A percentile compares a stretch with the other conserved stretches of the same genome.
Conservation (phyloP, 164 flowering plant genomes). For the Euptelea pleiosperma region DNA sequence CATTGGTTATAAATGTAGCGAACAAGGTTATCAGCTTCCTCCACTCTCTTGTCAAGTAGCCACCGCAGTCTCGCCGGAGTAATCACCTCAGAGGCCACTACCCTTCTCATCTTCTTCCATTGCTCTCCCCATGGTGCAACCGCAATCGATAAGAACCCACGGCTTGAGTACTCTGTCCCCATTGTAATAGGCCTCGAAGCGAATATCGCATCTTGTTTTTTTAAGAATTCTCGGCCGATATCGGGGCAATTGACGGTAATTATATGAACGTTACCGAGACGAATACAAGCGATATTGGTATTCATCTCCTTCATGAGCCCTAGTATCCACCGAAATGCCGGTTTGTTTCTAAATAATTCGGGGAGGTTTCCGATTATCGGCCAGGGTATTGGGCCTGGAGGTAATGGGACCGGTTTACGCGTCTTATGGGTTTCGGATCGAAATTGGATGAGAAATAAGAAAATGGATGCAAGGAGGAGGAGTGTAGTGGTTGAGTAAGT, state of each 20-base stretch:
- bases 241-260: slow-evolving; percentile 25
- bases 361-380: slow-evolving; percentile 22
- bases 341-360: slow-evolving; percentile 11
- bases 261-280: slow-evolving; percentile 21
- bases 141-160: slow-evolving; percentile 18
- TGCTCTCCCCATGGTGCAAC: slow-evolving; percentile 27
- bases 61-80: slow-evolving; percentile 20
- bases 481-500: slow-evolving; percentile 12
- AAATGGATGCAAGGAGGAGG: slow-evolving; percentile 5
- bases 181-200: slow-evolving; percentile 25
- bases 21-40: slow-evolving; percentile 32
- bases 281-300: slow-evolving; percentile 17
- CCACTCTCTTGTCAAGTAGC: slow-evolving; percentile 24
- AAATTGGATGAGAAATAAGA: slow-evolving; percentile 12
- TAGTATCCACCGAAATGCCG: slow-evolving; percentile 21
- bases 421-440: not conserved
- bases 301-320: slow-evolving; percentile 20
- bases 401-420: not conserved
- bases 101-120: slow-evolving; percentile 34
- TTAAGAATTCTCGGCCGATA: slow-evolving; percentile 25
- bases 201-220: slow-evolving; percentile 26
- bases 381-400: slow-evolving; percentile 32
- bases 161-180: slow-evolving; percentile 19
- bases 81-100: slow-evolving; percentile 23
- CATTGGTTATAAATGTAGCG: slow-evolving; percentile 22